Conservation (phyloP, 805 yeast genomes). For the Saccharomycopsis amapae region DNA sequence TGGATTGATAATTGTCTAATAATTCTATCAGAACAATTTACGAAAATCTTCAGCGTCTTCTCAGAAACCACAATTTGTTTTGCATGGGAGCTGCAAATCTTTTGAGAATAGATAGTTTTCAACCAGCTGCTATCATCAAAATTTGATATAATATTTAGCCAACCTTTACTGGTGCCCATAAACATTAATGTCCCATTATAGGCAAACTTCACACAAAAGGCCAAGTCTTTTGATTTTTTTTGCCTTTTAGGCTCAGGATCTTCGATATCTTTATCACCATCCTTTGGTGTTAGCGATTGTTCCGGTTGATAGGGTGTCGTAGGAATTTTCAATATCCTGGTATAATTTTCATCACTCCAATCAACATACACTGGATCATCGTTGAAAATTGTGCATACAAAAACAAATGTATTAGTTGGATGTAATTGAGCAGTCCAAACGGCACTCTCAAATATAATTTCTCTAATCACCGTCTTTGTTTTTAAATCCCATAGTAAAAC, state of each 20-base stretch:
- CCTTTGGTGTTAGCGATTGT: background rate
- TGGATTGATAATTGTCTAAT: slow-evolving; percentile 56
- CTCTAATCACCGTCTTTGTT: slow-evolving; percentile 34
- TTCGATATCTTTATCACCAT: slow-evolving; percentile 8
- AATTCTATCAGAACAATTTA: slow-evolving; percentile 73
- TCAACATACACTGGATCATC: slow-evolving; percentile 51
- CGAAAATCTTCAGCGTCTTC: slow-evolving; percentile 54
- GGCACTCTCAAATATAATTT: slow-evolving; percentile 55
- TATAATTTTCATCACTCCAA: slow-evolving; percentile 25
- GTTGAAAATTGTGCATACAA: slow-evolving; percentile 61
- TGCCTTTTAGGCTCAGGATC: slow-evolving; percentile 21
- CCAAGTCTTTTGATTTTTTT: slow-evolving; percentile 34
- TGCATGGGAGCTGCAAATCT: slow-evolving; percentile 62
- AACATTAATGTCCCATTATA: slow-evolving; percentile 50
- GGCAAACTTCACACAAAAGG: slow-evolving; percentile 45
- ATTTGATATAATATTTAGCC: slow-evolving; percentile 45
- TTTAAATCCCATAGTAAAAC: slow-evolving; percentile 73
- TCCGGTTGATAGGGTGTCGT: slow-evolving; percentile 21
- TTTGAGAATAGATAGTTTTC: slow-evolving; percentile 36
- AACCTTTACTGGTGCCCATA: slow-evolving; percentile 78
- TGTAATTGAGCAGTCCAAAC: slow-evolving; percentile 62
- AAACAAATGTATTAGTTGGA: slow-evolving; percentile 39
- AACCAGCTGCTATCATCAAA: slow-evolving; percentile 17
- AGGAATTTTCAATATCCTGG: slow-evolving; percentile 23
- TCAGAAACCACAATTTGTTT: slow-evolving; percentile 55